Evolutionary conservation across 805 yeast species (phyloP).

Genomic region (Maudiozyma turicensis): DNA sequence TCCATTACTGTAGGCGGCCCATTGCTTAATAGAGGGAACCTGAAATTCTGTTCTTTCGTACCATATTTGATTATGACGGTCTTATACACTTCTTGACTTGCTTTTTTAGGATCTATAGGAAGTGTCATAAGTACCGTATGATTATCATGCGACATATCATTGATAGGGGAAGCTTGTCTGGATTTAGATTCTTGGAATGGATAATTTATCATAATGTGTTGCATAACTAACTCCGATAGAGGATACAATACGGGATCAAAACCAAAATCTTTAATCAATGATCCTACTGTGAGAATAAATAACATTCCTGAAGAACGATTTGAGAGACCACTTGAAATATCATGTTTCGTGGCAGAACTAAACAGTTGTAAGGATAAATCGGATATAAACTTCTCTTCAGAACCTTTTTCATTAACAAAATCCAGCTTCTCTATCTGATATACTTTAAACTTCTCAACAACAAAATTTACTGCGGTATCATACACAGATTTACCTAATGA

Average conservation of each 20-base stretch:
- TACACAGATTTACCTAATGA: constrained; percentile 50
- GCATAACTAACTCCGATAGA: constrained; percentile 45
- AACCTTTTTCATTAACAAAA: not conserved
- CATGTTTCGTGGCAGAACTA: not conserved
- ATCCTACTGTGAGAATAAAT: constrained; percentile 37
- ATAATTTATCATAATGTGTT: not conserved
- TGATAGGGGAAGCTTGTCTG: not conserved
- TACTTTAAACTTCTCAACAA: constrained; percentile 44
- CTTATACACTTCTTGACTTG: constrained; percentile 29
- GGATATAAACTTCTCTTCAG: not conserved
- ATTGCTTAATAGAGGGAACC: constrained; percentile 51
- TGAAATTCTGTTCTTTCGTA: constrained; percentile 48
- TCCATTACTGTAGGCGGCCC: constrained; percentile 78
- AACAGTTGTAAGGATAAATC: not conserved
- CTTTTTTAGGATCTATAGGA: constrained; percentile 30
- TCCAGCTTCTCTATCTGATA: not conserved
- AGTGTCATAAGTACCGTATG: constrained; percentile 17
- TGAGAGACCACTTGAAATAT: not conserved
- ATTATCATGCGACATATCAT: not conserved
- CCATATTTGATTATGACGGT: constrained; percentile 43
- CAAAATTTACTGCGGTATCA: constrained; percentile 32
- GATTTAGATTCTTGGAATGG: not conserved
- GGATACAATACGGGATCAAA: constrained; percentile 59
- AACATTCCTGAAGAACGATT: not conserved
- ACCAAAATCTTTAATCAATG: constrained; percentile 70